Conservation (phyloP, 2,329 filamentous ascomycete genomes). For the Pseudogymnoascus sp. region DNA sequence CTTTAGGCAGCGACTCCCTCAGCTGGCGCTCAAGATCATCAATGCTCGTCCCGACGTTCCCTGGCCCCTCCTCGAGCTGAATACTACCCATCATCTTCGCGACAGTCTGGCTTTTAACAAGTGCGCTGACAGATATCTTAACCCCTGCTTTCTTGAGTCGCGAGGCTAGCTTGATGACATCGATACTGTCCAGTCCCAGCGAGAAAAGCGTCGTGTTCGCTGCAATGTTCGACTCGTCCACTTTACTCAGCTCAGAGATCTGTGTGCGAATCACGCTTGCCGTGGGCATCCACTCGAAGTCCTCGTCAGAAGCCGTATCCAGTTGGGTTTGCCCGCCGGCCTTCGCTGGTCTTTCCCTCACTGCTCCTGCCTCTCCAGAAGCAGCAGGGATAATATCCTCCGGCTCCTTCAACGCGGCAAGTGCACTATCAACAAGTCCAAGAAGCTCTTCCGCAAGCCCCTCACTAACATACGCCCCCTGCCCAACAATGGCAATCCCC, state of each 20-base stretch:
- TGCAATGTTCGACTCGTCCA: constrained; percentile 44
- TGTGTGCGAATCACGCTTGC: constrained; percentile 50
- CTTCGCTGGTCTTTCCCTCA: not conserved
- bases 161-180: constrained; percentile 76
- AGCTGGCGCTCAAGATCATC: constrained; percentile 31
- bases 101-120: constrained; percentile 68
- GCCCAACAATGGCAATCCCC: not conserved
- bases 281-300: constrained; percentile 52
- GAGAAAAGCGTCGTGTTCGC: constrained; percentile 64
- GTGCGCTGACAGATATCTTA: constrained; percentile 60
- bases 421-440: not conserved
- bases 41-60: constrained; percentile 13
- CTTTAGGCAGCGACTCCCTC: constrained; percentile 13
- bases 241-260: constrained; percentile 54
- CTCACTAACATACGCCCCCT: not conserved
- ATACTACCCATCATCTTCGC: constrained; percentile 44
- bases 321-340: not conserved
- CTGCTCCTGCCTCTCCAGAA: not conserved
- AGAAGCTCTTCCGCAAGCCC: not conserved
- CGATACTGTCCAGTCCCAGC: constrained; percentile 85
- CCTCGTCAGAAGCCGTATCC: not conserved
- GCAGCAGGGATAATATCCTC: not conserved
- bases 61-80: not conserved
- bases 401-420: not conserved
- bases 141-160: constrained; percentile 57